A percentile compares a stretch with the other conserved stretches of the same genome.
Evolutionary conservation across 2,329 filamentous ascomycete genomes (phyloP).

Genomic region (Parastagonospora nodorum): DNA sequence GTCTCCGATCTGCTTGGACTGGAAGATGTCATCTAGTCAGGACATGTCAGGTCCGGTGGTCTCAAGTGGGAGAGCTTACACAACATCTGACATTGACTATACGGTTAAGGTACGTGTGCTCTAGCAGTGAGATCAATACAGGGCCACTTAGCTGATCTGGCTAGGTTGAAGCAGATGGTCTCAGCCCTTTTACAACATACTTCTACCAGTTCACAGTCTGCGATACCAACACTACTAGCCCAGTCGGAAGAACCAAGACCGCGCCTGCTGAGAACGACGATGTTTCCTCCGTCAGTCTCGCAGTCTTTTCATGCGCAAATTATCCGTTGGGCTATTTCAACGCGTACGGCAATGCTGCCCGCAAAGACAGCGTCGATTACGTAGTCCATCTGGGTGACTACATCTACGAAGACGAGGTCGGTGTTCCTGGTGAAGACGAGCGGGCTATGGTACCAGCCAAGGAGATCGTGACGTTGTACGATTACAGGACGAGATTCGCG

Average conservation of each 20-base stretch:
- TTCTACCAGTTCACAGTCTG: constrained; percentile 74
- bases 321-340: constrained; percentile 55
- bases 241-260: constrained; percentile 72
- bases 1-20: constrained; percentile 70
- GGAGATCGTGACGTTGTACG: constrained; percentile 50
- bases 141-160: neutral
- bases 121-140: neutral
- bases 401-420: constrained; percentile 48
- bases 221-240: constrained; percentile 63
- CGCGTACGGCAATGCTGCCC: constrained; percentile 48
- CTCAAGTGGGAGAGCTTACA: constrained; percentile 66
- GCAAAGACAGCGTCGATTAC: constrained; percentile 60
- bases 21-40: constrained; percentile 60
- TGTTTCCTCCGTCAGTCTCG: constrained; percentile 63
- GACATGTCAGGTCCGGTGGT: constrained; percentile 54
- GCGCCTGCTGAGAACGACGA: constrained; percentile 62
- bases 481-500: constrained; percentile 50
- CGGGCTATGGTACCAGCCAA: constrained; percentile 35
- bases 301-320: constrained; percentile 72
- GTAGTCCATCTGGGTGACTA: constrained; percentile 56
- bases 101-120: constrained; percentile 67
- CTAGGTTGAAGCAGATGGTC: constrained; percentile 66
- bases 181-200: constrained; percentile 69
- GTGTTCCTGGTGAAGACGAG: constrained; percentile 28
- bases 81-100: constrained; percentile 74